Percentiles rank a stretch among this genome's conserved stretches.
Conservation (phyloP, 176 grass and related monocot species). For the Sorghum bicolor region DNA sequence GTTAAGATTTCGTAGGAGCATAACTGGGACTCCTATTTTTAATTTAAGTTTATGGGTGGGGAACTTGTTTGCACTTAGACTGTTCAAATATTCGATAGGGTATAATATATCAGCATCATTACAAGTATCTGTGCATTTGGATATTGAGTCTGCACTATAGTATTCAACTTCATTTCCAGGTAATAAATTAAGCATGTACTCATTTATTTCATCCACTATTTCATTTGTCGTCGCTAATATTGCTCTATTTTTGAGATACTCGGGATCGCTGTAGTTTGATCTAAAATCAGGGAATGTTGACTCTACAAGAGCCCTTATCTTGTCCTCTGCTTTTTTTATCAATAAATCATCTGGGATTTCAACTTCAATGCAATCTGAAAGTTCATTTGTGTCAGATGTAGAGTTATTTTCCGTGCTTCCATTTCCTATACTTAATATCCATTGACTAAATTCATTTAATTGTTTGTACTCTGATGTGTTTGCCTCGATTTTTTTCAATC, state of each 20-base stretch:
- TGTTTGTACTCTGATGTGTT: background rate
- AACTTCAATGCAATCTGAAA: accelerated
- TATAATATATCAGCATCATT: background rate
- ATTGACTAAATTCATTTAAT: background rate
- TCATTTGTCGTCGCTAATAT: background rate
- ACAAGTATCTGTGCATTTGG: background rate
- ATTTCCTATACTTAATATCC: background rate
- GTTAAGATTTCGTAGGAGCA: background rate
- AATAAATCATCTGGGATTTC: background rate
- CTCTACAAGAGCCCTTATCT: too few relatives aligned
- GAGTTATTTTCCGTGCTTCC: background rate
- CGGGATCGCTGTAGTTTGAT: accelerated
- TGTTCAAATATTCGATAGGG: background rate
- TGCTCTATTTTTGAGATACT: background rate
- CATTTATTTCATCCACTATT: background rate
- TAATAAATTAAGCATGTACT: background rate
- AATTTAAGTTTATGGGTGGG: accelerated
- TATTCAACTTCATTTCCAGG: background rate
- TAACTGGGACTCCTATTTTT: background rate
- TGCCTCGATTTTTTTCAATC: too few relatives aligned
- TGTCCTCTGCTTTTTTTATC: background rate
- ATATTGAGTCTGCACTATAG: background rate
- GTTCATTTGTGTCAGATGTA: background rate
- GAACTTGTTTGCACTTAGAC: background rate
- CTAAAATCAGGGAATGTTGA: background rate